phyloP scores from a whole-genome alignment of 176 grass and related monocot species.

The Panicum miliaceum region DNA sequence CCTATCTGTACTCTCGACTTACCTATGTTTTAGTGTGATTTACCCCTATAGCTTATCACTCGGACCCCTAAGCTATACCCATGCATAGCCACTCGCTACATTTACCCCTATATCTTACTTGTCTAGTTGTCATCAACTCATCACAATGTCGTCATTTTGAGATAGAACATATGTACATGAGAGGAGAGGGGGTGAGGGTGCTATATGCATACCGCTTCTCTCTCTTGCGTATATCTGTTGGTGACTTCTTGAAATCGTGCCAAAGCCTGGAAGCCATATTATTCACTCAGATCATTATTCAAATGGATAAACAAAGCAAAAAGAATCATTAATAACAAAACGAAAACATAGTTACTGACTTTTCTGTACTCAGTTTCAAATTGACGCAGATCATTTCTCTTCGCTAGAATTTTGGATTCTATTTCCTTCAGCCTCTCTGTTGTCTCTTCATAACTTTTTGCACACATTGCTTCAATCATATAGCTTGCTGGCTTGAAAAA shows the following conservation, averaged over 20 bases:
- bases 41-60: not conserved
- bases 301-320: not conserved
- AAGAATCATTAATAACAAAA: slow-evolving; percentile 17
- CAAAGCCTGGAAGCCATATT: slow-evolving; percentile 78
- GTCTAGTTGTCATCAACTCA: slow-evolving; percentile 3
- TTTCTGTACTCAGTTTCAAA: slow-evolving; percentile 98
- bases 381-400: slow-evolving; percentile 91
- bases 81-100: too few species aligned
- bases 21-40: not conserved
- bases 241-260: slow-evolving; percentile 94
- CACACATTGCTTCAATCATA: slow-evolving; percentile 89
- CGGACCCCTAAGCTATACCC: not conserved
- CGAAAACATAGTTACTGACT: slow-evolving; percentile 49
- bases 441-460: slow-evolving; percentile 83
- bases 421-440: slow-evolving; percentile 90
- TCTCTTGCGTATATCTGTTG: slow-evolving; percentile 89
- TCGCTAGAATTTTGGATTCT: slow-evolving; percentile 87
- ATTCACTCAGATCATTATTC: slow-evolving; percentile 12
- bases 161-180: slow-evolving; percentile 2
- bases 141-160: slow-evolving; percentile 1
- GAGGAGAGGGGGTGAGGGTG: not conserved
- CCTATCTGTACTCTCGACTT: not conserved
- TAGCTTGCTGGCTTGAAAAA: slow-evolving; percentile 98
- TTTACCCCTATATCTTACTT: too few species aligned
- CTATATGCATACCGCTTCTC: slow-evolving; percentile 71